Conservation (phyloP, 2,329 filamentous ascomycete genomes). For the Cladophialophora carrionii region DNA sequence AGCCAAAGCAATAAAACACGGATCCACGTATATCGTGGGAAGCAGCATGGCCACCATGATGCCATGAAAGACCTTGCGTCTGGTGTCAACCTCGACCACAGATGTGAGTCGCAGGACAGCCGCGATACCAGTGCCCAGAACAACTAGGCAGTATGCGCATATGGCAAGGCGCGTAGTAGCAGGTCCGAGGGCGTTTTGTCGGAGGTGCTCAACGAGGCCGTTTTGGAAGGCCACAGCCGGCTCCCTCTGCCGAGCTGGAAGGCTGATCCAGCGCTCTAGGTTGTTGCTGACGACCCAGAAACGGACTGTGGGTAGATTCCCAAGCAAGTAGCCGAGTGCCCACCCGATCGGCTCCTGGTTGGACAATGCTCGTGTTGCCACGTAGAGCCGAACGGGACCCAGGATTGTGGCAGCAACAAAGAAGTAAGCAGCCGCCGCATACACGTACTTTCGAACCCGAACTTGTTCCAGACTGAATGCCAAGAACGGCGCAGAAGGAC, state of each 20-base stretch:
- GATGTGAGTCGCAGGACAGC: slow-evolving; percentile 74
- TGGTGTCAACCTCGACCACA: slow-evolving; percentile 88
- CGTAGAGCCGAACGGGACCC: slow-evolving; percentile 70
- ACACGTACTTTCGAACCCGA: slow-evolving; percentile 75
- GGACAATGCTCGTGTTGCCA: slow-evolving; percentile 67
- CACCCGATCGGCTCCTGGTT: slow-evolving; percentile 85
- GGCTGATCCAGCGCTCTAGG: slow-evolving; percentile 63
- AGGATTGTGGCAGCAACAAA: slow-evolving; percentile 69
- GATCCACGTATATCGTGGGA: slow-evolving; percentile 83
- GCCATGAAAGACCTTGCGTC: slow-evolving; percentile 95
- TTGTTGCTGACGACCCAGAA: slow-evolving; percentile 70
- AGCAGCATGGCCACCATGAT: slow-evolving; percentile 98
- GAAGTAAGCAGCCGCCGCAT: slow-evolving; percentile 76
- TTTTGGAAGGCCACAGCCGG: background rate
- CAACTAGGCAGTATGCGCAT: slow-evolving; percentile 70
- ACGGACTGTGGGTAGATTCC: slow-evolving; percentile 72
- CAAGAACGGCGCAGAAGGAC: slow-evolving; percentile 63
- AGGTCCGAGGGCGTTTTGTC: slow-evolving; percentile 67
- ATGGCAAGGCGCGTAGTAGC: slow-evolving; percentile 82
- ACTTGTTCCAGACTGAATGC: slow-evolving; percentile 80
- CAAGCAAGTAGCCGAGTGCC: slow-evolving; percentile 87
- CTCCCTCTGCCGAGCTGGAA: slow-evolving; percentile 17
- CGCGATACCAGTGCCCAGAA: slow-evolving; percentile 71
- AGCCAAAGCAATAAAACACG: slow-evolving; percentile 77
- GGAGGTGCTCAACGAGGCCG: slow-evolving; percentile 67